Evolutionary conservation across 1,139 yeast species (phyloP).

Genomic region (Wickerhamomyces sp.): DNA sequence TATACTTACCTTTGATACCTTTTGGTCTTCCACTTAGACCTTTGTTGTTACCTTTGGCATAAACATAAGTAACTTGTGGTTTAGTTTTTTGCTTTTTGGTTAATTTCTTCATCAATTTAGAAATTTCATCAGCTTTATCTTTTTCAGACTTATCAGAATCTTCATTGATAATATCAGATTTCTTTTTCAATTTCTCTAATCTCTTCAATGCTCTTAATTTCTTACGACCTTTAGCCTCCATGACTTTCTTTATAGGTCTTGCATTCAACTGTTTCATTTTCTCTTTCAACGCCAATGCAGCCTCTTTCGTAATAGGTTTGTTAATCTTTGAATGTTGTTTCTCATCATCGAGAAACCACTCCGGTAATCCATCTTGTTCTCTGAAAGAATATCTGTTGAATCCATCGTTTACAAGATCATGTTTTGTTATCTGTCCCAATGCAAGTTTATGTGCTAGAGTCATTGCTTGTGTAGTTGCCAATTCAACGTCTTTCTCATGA

Average conservation of each 20-base stretch:
- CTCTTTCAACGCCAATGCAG: conserved; percentile 86
- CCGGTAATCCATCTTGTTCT: conserved; percentile 86
- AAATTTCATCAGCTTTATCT: conserved; percentile 92
- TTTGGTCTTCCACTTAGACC: conserved; percentile 94
- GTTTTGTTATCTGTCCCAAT: conserved; percentile 75
- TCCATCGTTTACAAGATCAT: conserved; percentile 85
- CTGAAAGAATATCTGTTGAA: conserved; percentile 89
- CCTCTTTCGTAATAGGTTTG: conserved; percentile 95
- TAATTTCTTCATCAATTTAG: conserved; percentile 76
- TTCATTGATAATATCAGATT: conserved; percentile 87
- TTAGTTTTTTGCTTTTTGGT: conserved; percentile 70
- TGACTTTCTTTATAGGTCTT: conserved; percentile 95
- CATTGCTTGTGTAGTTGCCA: conserved; percentile 96
- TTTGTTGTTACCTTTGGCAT: conserved; percentile 80
- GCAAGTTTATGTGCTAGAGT: conserved; percentile 96
- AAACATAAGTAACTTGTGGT: conserved; percentile 85
- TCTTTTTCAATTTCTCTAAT: conserved; percentile 87
- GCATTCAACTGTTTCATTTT: conserved; percentile 89
- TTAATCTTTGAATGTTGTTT: conserved; percentile 75
- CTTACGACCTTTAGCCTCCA: conserved; percentile 96
- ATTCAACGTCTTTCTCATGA: conserved; percentile 63
- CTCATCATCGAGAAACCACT: conserved; percentile 95
- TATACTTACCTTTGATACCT: conserved; percentile 95
- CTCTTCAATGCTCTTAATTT: conserved; percentile 88
- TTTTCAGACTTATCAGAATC: conserved; percentile 82